A percentile compares a stretch with the other conserved stretches of the same genome.
phyloP scores from a whole-genome alignment of 331 rosid species.

The Quercus tomentella region DNA sequence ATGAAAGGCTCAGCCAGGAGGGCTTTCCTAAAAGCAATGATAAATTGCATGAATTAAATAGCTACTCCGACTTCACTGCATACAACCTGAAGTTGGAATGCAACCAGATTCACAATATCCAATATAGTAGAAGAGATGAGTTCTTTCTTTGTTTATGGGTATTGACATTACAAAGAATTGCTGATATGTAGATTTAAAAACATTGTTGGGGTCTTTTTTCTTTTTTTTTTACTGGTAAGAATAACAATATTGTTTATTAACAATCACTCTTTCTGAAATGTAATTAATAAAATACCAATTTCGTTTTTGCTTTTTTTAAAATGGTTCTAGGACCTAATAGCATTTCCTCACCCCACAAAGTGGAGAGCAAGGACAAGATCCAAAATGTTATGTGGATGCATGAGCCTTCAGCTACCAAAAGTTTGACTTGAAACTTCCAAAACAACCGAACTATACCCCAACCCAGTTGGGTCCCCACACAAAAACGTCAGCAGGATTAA shows the following conservation, averaged over 20 bases:
- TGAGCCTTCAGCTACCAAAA: background rate
- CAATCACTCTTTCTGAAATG: background rate
- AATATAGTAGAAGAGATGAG: slow-evolving; percentile 1
- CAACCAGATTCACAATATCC: slow-evolving; percentile 5
- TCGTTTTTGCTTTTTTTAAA: too few relatives aligned
- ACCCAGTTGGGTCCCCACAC: background rate
- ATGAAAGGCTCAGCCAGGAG: background rate
- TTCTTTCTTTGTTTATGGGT: background rate
- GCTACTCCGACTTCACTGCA: background rate
- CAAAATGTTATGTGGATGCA: background rate
- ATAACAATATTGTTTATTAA: background rate
- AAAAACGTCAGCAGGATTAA: background rate
- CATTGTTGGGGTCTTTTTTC: too few relatives aligned
- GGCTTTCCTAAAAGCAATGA: background rate
- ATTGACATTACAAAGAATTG: background rate
- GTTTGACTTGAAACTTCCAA: background rate
- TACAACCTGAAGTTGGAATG: background rate
- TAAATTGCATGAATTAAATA: background rate
- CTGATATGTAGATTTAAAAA: background rate
- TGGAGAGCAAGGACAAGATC: background rate
- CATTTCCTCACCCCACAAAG: background rate
- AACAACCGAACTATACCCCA: background rate
- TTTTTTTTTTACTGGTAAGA: too few relatives aligned
- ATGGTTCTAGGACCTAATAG: background rate
- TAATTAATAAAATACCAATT: background rate